phyloP scores from a whole-genome alignment of 2,329 filamentous ascomycete genomes.

The Talaromyces sp. region DNA sequence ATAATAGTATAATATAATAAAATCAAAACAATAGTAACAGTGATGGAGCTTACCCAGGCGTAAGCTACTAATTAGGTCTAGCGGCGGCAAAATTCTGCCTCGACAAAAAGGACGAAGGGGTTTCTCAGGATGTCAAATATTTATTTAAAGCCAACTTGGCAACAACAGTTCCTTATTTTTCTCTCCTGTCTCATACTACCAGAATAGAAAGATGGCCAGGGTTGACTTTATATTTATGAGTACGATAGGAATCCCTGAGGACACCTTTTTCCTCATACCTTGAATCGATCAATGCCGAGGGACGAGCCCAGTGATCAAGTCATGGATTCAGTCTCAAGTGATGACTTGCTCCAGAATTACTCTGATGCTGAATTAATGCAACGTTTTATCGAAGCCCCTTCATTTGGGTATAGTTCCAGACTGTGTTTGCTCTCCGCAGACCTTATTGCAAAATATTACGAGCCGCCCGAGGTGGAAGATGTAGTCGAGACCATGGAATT shows the following conservation, averaged over 20 bases:
- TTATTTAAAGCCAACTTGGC: too few species aligned
- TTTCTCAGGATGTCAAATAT: too few species aligned
- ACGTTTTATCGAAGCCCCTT: background rate
- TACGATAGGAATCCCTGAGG: background rate
- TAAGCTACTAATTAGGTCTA: too few species aligned
- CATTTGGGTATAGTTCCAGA: background rate
- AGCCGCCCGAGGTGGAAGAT: slow-evolving; percentile 13
- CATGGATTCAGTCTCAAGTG: background rate
- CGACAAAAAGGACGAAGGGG: too few species aligned
- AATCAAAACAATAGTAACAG: too few species aligned
- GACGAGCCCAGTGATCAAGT: background rate
- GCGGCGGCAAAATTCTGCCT: too few species aligned
- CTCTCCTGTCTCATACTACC: background rate
- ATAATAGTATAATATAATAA: too few species aligned
- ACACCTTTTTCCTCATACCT: background rate
- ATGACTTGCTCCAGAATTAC: background rate
- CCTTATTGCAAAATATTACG: background rate
- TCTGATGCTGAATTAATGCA: slow-evolving; percentile 2
- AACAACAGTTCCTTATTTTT: background rate
- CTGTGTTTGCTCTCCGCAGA: background rate
- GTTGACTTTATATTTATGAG: background rate
- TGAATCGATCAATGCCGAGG: background rate
- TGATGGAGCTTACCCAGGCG: too few species aligned
- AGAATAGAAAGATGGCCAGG: background rate
- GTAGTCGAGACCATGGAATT: slow-evolving; percentile 13